phyloP scores from a whole-genome alignment of 2,329 filamentous ascomycete genomes.

The Coniochaeta sp. region DNA sequence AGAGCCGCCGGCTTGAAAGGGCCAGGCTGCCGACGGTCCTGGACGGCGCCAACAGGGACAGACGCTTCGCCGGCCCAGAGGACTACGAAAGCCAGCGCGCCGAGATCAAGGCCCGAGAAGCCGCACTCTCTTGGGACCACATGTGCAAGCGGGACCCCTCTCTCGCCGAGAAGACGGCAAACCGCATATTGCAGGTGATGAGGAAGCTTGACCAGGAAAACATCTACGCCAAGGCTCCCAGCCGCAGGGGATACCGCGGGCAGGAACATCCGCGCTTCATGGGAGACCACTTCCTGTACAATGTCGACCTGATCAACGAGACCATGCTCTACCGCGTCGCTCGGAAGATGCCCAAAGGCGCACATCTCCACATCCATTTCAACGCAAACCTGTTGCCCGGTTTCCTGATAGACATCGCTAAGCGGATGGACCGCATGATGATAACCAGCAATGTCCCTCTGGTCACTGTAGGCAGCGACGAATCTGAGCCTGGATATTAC shows the following conservation, averaged over 20 bases:
- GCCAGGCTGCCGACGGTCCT: background rate
- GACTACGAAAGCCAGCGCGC: constrained; percentile 24
- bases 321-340: constrained; percentile 53
- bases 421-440: constrained; percentile 57
- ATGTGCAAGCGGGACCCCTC: constrained; percentile 23
- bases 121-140: constrained; percentile 32
- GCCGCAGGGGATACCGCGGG: constrained; percentile 28
- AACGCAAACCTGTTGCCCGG: constrained; percentile 62
- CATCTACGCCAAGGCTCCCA: constrained; percentile 26
- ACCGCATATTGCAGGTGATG: constrained; percentile 31
- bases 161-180: constrained; percentile 26
- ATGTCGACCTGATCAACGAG: constrained; percentile 42
- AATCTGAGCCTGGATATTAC: constrained; percentile 9
- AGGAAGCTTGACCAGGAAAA: constrained; percentile 24
- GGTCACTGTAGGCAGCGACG: constrained; percentile 21
- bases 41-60: background rate
- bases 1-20: background rate
- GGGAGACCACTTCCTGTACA: constrained; percentile 53
- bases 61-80: background rate
- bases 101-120: constrained; percentile 23
- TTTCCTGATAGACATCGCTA: constrained; percentile 48
- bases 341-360: constrained; percentile 59
- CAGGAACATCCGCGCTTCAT: constrained; percentile 37
- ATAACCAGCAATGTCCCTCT: constrained; percentile 56
- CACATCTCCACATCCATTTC: constrained; percentile 69